A percentile compares a stretch with the other conserved stretches of the same genome.
Evolutionary conservation across 148 eudicot genomes (phyloP).

Genomic region (Talinum fruticosum): DNA sequence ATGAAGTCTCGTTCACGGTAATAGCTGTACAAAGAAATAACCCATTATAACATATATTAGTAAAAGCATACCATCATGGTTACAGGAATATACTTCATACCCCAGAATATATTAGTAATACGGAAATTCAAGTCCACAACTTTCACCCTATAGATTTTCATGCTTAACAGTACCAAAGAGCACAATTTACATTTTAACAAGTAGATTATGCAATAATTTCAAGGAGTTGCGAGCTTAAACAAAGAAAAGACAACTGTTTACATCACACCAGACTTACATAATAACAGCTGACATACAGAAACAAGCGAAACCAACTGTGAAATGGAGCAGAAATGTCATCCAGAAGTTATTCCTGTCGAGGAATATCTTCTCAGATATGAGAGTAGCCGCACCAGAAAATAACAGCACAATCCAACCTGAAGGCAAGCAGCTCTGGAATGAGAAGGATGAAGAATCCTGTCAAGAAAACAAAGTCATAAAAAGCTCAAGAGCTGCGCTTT

Average conservation of each 20-base stretch:
- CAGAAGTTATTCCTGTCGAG: constrained; percentile 69
- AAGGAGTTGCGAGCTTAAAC: background rate
- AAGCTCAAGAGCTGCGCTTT: background rate
- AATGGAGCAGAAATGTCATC: constrained; percentile 65
- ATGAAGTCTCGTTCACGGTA: constrained; percentile 60
- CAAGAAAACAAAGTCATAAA: constrained; percentile 12
- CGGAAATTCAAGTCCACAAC: background rate
- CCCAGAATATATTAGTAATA: background rate
- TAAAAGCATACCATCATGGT: background rate
- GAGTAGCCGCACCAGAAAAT: constrained; percentile 53
- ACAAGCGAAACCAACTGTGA: constrained; percentile 66
- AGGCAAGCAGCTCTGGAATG: constrained; percentile 77
- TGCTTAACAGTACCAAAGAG: background rate
- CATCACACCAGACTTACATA: constrained; percentile 53
- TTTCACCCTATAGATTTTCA: background rate
- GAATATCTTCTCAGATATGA: constrained; percentile 66
- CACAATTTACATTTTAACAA: background rate
- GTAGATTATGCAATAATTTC: background rate
- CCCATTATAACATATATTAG: background rate
- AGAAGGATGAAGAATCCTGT: constrained; percentile 79
- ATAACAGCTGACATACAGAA: constrained; percentile 59
- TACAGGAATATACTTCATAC: background rate
- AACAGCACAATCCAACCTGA: constrained; percentile 70
- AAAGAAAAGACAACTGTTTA: background rate
- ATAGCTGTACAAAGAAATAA: constrained; percentile 39